Base-by-base conservation (phyloP, 495 filamentous ascomycete genomes). In the Podospora anserina region DNA sequence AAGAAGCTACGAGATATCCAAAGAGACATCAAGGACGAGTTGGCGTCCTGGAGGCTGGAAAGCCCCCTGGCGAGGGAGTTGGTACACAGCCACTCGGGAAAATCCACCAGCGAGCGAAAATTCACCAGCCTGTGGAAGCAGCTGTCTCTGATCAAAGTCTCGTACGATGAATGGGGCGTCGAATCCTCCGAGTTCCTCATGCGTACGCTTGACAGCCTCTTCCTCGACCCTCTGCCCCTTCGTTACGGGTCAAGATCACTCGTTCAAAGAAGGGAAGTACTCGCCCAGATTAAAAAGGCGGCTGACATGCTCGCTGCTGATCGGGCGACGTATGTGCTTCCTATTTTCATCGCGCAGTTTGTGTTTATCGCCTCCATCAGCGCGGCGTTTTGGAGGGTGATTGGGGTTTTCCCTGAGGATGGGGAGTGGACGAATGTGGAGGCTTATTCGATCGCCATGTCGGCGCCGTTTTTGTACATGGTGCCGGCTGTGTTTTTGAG, bases 391-490 rank as follows among this genome's bases (percentile, higher is more conserved):
- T 71, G 69, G 69, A 57, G 69, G 23, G 56, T 68, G 2, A 58
- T 63, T 44, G 69, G 66, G 34, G 58, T 68, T 1, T 2, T 18
- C n/a, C 62, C 69, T 6, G 57, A 71, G 30, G 57, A 18, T 19
- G 61, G 63, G 23, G 26, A 44, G 4, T 71, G 69, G 69, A 63
- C 53, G 18, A 71, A 71, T 30, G 59, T 71, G 66, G 69, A 71
- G 49, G 69, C 69, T 2, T 71, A 71, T 57, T 68, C 69, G 18
- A 71, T 71, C 44, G 69, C 69, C 58, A 71, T 71, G 57, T 71
- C 69, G 5, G 69, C 69, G 4, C 69, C 69, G 0, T 71, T 71
- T 54, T 56, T 71, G 28, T 57, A 68, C 32, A 30, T 65, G 23
- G 9, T 68, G 4, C 66, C 69, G 0, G 69, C 63, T 18, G 66